A percentile compares a stretch with the other conserved stretches of the same genome.
Conservation (phyloP, 1,284 basidiomycete species). For the Trichosporon coremiiforme region DNA sequence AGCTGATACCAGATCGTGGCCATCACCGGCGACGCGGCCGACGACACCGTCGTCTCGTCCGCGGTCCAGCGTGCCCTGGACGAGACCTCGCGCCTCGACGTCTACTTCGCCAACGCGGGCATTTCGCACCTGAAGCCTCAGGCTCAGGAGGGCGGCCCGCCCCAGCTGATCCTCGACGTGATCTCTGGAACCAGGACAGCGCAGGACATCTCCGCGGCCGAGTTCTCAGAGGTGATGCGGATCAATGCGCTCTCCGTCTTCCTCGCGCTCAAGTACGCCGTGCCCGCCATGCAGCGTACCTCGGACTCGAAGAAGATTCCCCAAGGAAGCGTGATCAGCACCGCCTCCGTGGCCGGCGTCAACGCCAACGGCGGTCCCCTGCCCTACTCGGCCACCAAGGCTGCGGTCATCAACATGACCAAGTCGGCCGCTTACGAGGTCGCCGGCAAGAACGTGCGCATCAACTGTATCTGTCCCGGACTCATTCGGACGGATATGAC, state of each 20-base stretch:
- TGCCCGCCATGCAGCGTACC: conserved; percentile 72
- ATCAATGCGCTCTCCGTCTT: conserved; percentile 84
- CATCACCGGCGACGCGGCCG: conserved; percentile 77
- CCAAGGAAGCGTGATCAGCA: conserved; percentile 83
- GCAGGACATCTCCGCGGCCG: conserved; percentile 56
- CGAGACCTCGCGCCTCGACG: conserved; percentile 82
- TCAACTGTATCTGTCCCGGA: conserved; percentile 89
- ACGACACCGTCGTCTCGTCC: conserved; percentile 69
- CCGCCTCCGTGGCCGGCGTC: conserved; percentile 85
- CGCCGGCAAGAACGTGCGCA: conserved; percentile 76
- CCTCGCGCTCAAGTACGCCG: conserved; percentile 84
- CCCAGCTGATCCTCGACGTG: neutral
- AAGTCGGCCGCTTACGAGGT: conserved; percentile 79
- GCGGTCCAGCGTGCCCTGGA: conserved; percentile 71
- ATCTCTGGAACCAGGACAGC: neutral
- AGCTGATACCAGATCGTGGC: conserved; percentile 37
- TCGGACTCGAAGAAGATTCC: conserved; percentile 68
- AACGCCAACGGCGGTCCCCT: conserved; percentile 80
- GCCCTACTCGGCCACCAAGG: conserved; percentile 88
- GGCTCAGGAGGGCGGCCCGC: conserved; percentile 13
- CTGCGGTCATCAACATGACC: conserved; percentile 84
- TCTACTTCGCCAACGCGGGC: conserved; percentile 89
- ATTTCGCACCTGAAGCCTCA: conserved; percentile 28
- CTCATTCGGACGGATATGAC: conserved; percentile 86
- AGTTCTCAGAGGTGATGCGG: conserved; percentile 74